phyloP scores from a whole-genome alignment of 1,284 basidiomycete species.

The Violaceomyces palustris region DNA sequence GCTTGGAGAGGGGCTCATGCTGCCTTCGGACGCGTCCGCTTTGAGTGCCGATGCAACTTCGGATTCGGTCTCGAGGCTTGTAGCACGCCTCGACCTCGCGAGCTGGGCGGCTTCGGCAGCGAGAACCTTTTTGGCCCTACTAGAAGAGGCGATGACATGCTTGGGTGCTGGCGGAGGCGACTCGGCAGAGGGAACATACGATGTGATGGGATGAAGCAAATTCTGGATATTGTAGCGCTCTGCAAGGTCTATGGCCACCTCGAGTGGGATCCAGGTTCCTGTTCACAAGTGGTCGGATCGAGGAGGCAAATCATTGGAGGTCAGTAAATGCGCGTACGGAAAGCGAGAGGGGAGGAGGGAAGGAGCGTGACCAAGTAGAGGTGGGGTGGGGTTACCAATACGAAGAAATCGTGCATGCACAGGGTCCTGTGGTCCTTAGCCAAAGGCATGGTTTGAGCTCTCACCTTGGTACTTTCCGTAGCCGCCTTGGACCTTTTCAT shows the following conservation, averaged over 20 bases:
- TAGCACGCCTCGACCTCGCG: conserved; percentile 38
- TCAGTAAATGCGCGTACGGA: no score
- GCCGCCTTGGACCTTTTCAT: conserved; percentile 98
- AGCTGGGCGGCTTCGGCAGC: conserved; percentile 36
- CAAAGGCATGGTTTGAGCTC: no score
- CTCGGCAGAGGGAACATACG: conserved; percentile 82
- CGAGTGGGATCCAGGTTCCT: conserved; percentile 99
- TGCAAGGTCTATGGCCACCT: conserved; percentile 77
- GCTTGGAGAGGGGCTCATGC: conserved; percentile 76
- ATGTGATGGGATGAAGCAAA: conserved; percentile 86
- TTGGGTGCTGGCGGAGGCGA: conserved; percentile 92
- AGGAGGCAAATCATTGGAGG: no score
- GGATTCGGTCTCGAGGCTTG: conserved; percentile 48
- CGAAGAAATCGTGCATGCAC: no score
- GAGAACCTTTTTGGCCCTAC: conserved; percentile 40
- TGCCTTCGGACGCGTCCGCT: conserved; percentile 58
- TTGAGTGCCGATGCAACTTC: conserved; percentile 28
- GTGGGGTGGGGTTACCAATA: no score
- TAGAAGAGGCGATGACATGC: conserved; percentile 62
- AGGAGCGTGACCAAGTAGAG: no score
- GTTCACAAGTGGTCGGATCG: conserved; percentile 2
- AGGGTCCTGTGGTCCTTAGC: no score
- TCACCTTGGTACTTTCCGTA: conserved; percentile 99
- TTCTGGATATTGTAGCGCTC: conserved; percentile 89
- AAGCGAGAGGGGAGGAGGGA: no score